Evolutionary conservation across 2,329 filamentous ascomycete genomes (phyloP).

Genomic region (Emydomyces testavorans): DNA sequence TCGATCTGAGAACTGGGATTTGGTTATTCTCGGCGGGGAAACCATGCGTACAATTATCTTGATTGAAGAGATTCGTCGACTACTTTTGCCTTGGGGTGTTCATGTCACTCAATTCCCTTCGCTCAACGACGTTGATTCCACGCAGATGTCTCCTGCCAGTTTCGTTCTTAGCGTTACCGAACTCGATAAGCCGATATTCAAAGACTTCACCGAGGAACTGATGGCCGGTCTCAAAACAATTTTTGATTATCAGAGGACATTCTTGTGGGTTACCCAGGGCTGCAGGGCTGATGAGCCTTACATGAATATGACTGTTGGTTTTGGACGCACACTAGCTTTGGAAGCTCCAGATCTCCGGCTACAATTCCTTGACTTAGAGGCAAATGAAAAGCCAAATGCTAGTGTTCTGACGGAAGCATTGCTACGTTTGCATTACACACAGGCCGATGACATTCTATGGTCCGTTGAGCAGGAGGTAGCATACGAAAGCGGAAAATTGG

Average conservation of each 20-base stretch:
- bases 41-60: background rate
- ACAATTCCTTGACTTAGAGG: constrained; percentile 11
- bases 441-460: constrained; percentile 10
- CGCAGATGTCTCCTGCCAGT: constrained; percentile 16
- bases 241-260: background rate
- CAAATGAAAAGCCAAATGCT: constrained; percentile 11
- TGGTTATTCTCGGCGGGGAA: background rate
- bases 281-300: constrained; percentile 7
- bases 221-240: constrained; percentile 1
- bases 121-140: constrained; percentile 16
- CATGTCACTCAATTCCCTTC: constrained; percentile 6
- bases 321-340: constrained; percentile 1
- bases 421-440: background rate
- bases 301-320: constrained; percentile 8
- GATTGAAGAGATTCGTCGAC: background rate
- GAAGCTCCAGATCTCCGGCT: constrained; percentile 6
- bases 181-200: constrained; percentile 13
- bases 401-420: background rate
- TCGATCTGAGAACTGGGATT: background rate
- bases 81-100: constrained; percentile 10
- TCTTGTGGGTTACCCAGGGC: constrained; percentile 13
- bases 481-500: constrained; percentile 15
- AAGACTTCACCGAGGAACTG: background rate
- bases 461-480: constrained; percentile 18
- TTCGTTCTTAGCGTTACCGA: constrained; percentile 13